Evolutionary conservation across 352 stramenopile genomes (phyloP).

Genomic region (Phytopythium aichiense): DNA sequence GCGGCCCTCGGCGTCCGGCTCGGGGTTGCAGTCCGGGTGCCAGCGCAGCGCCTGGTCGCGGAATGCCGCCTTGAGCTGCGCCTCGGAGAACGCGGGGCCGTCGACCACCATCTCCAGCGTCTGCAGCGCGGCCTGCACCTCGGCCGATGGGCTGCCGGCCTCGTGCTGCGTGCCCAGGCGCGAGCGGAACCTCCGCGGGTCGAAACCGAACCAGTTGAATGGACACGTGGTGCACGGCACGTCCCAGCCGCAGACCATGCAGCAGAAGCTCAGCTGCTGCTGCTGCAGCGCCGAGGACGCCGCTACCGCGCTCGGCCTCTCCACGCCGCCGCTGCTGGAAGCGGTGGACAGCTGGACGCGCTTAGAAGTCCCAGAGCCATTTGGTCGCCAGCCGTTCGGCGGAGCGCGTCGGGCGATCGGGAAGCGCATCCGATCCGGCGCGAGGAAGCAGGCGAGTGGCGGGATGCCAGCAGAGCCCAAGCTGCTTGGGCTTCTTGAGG

Average conservation of each 20-base stretch:
- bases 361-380: background rate
- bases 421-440: background rate
- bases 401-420: background rate
- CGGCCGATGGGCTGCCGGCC: slow-evolving; percentile 2
- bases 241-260: slow-evolving; percentile 61
- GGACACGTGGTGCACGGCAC: slow-evolving; percentile 53
- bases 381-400: background rate
- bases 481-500: background rate
- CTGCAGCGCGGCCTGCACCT: slow-evolving; percentile 20
- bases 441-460: background rate
- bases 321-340: background rate
- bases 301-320: slow-evolving; percentile 13
- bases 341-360: background rate
- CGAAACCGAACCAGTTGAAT: slow-evolving; percentile 66
- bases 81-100: slow-evolving; percentile 9
- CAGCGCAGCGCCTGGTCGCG: slow-evolving; percentile 80
- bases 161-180: slow-evolving; percentile 6
- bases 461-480: background rate
- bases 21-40: slow-evolving; percentile 91
- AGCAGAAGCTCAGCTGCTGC: slow-evolving; percentile 69
- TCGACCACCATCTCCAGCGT: slow-evolving; percentile 16
- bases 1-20: slow-evolving; percentile 60
- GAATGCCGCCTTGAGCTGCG: slow-evolving; percentile 52
- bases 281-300: slow-evolving; percentile 33
- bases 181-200: slow-evolving; percentile 37